Evolutionary conservation across 108 stramenopile genomes (phyloP), one percentile per base, ranked within the genome.

Genomic region (Poteriospumella lacustris): DNA sequence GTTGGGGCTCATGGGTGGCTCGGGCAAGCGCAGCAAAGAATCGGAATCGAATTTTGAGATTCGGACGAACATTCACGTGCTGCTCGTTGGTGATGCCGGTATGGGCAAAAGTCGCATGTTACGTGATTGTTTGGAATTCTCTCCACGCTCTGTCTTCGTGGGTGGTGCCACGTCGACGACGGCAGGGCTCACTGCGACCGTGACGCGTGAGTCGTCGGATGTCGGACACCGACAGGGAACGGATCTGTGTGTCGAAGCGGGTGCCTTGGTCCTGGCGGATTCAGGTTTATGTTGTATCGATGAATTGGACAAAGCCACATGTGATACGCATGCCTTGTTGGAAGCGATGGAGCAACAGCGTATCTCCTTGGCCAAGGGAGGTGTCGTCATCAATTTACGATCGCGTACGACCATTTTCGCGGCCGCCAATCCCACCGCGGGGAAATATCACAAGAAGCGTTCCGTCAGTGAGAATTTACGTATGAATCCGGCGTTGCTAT

Each of bases 291-390:
- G 95, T 80, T 97, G 95, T 83, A 95, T 99, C 78, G 98, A 99
- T 78, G 98, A 99, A 79, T 90, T 99, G 64, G 98, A 99, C 83
- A 99, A 99, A 79, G 93, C 97, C 93, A 82, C 84, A 0, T 91
- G 88, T 72, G 91, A 85, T 29, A 69, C 78, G 29, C 77, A 82
- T 75, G 91, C 91, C 29, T 86, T 99, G 1, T 85, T 97, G 67
- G 98, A 99, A 85, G 95, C 96, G 15, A 99, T 99, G 98, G 98
- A 99, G 84, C 98, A 99, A 78, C 96, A 99, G 80, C 89, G 89
- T 72, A 91, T 99, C 12, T 95, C 94, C 33, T 93, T 99, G 43
- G 96, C 98, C 44, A 99, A 99, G 77, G 92, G 93, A 29, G 97
- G 97, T 26, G 91, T 95, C 0, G 92, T 94, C 0, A 92, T 93